Evolutionary conservation across 345 rosid genomes (phyloP).

Genomic region (Dipteronia sinensis): DNA sequence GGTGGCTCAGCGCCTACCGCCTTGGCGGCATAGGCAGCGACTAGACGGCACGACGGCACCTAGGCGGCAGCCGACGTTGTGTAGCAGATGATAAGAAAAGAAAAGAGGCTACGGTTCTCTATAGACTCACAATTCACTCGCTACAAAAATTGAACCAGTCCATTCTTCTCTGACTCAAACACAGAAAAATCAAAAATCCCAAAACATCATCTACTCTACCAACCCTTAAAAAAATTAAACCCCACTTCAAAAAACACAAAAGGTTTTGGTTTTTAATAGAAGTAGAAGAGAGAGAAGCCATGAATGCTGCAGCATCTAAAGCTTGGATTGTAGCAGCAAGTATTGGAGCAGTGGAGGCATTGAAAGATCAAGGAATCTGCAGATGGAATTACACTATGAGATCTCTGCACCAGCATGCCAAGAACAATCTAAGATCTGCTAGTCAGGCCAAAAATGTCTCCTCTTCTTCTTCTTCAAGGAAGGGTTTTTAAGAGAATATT

Average conservation of each 20-base stretch:
- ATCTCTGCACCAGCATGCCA: constrained; percentile 37
- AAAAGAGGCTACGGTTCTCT: too few species aligned
- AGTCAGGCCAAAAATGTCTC: constrained; percentile 22
- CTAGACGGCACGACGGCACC: too few species aligned
- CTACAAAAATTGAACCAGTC: background rate
- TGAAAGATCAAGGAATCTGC: constrained; percentile 56
- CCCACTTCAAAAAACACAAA: background rate
- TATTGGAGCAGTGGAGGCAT: constrained; percentile 51
- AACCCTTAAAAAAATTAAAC: too few species aligned
- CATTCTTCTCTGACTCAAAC: constrained; percentile 1
- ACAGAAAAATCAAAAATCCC: background rate
- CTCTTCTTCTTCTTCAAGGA: constrained; percentile 8
- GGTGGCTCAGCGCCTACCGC: too few species aligned
- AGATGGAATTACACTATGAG: constrained; percentile 50
- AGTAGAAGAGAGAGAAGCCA: background rate
- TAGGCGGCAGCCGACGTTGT: too few species aligned
- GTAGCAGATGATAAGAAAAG: too few species aligned
- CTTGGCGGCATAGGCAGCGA: too few species aligned
- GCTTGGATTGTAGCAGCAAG: constrained; percentile 59
- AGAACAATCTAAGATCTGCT: constrained; percentile 26
- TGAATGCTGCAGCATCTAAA: constrained; percentile 21
- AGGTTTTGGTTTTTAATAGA: background rate
- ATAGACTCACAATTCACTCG: background rate
- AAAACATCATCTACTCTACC: background rate
- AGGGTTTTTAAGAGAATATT: background rate